Conservation (phyloP, 2,329 filamentous ascomycete species). For the Stagonosporopsis cucurbitacearum region DNA sequence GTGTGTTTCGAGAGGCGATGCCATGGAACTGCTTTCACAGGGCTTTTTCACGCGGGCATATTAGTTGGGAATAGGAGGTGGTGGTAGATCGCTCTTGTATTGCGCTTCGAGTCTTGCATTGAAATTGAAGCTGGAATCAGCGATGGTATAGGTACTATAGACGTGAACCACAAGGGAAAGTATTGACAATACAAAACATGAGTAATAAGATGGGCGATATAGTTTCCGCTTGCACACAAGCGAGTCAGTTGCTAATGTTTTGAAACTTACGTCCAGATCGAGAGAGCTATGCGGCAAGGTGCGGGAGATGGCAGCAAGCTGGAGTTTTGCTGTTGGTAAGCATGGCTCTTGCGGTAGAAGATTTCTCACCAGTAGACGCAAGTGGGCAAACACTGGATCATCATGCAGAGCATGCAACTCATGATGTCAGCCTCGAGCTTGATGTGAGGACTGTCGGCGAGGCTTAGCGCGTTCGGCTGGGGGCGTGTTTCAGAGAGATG, state of each 20-base stretch:
- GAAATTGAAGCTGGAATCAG: background rate
- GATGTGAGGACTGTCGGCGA: background rate
- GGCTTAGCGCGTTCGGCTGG: conserved; percentile 7
- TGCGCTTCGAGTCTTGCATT: background rate
- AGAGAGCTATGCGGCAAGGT: background rate
- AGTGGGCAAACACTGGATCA: too few species aligned
- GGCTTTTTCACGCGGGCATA: background rate
- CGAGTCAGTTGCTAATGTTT: conserved; percentile 11
- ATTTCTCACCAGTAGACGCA: background rate
- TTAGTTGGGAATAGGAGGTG: background rate
- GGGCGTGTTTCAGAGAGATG: conserved; percentile 16
- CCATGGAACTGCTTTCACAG: background rate
- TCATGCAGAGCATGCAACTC: background rate
- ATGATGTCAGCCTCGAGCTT: conserved; percentile 5
- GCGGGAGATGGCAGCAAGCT: background rate
- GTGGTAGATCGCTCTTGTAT: background rate
- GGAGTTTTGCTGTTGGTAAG: background rate
- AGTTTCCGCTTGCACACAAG: conserved; percentile 10
- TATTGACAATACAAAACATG: conserved; percentile 7
- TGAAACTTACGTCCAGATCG: conserved; percentile 9
- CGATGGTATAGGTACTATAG: background rate
- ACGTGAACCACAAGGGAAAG: background rate
- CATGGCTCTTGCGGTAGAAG: background rate
- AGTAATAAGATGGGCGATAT: conserved; percentile 15
- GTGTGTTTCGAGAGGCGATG: conserved; percentile 3